Conservation (phyloP, 139 green algal genomes). For the Micractinium conductrix region DNA sequence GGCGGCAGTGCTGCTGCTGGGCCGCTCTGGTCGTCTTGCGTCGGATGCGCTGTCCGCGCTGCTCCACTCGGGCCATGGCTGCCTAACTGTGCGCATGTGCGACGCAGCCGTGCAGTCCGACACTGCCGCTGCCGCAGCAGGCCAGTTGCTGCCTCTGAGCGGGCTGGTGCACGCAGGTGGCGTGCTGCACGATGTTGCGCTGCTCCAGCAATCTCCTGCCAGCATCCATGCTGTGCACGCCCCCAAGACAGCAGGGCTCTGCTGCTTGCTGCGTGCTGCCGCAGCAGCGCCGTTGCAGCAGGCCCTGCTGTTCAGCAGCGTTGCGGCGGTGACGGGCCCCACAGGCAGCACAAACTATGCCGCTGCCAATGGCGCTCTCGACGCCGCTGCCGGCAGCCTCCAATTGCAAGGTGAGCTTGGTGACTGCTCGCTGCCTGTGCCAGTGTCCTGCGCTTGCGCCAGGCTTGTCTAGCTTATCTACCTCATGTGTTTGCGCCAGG, state of each 20-base stretch:
- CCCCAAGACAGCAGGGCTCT: constrained; percentile 53
- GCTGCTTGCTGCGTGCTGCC: neutral
- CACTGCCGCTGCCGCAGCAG: neutral
- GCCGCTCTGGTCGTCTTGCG: constrained; percentile 21
- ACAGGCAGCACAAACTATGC: constrained; percentile 54
- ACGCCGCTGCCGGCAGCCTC: constrained; percentile 12
- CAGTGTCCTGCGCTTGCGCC: too few species aligned
- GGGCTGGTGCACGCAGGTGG: constrained; percentile 71
- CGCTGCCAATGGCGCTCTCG: constrained; percentile 51
- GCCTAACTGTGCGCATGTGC: constrained; percentile 23
- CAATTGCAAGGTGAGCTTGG: neutral
- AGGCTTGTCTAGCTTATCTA: too few species aligned
- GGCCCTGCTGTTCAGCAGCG: constrained; percentile 59
- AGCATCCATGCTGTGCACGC: constrained; percentile 50
- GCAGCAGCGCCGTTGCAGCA: constrained; percentile 4
- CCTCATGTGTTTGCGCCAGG: too few species aligned
- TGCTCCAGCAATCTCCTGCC: constrained; percentile 48
- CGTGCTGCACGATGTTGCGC: constrained; percentile 62
- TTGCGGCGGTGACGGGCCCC: constrained; percentile 54
- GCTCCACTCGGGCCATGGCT: neutral
- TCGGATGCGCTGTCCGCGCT: neutral
- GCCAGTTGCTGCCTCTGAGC: neutral
- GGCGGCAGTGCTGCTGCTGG: neutral
- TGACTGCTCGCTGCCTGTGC: too few species aligned
- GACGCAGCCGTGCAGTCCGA: constrained; percentile 27